Percentiles rank a stretch among this genome's conserved stretches.
phyloP scores from a whole-genome alignment of 2,329 filamentous ascomycete species.

The Rutstroemia sp. region DNA sequence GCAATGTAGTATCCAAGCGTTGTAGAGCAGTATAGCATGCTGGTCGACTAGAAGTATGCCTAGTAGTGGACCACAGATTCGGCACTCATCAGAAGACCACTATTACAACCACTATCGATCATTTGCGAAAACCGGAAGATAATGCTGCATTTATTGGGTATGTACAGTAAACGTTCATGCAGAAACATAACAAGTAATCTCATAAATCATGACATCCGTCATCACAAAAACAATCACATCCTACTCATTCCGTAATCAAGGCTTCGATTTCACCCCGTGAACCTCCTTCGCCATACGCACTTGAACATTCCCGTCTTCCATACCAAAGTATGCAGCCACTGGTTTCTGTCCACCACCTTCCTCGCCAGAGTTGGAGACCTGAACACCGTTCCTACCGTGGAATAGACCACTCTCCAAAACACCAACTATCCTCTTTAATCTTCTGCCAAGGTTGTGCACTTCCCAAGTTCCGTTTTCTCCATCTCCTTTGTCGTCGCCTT shows the following conservation, averaged over 20 bases:
- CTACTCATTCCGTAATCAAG: not conserved
- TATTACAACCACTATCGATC: no score
- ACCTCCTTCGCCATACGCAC: conserved; percentile 37
- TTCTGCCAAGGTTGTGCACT: conserved; percentile 63
- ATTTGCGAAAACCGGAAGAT: no score
- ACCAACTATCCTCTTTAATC: conserved; percentile 75
- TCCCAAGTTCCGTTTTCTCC: conserved; percentile 68
- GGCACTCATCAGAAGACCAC: no score
- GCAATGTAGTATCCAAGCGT: no score
- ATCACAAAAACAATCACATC: not conserved
- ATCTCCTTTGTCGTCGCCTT: conserved; percentile 38
- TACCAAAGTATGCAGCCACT: conserved; percentile 89
- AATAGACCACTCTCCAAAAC: conserved; percentile 92
- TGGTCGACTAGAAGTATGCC: no score
- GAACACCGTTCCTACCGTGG: conserved; percentile 67
- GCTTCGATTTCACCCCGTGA: conserved; percentile 4
- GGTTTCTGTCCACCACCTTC: conserved; percentile 77
- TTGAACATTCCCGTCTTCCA: conserved; percentile 66
- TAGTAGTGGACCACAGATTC: no score
- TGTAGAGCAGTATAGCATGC: no score
- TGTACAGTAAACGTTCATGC: no score
- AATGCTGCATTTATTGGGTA: no score
- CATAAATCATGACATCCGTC: not conserved
- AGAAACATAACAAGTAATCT: not conserved
- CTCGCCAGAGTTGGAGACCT: conserved; percentile 53